Base-by-base conservation (phyloP, 2,329 filamentous ascomycete genomes). In the Tolypocladium ovalisporum region DNA sequence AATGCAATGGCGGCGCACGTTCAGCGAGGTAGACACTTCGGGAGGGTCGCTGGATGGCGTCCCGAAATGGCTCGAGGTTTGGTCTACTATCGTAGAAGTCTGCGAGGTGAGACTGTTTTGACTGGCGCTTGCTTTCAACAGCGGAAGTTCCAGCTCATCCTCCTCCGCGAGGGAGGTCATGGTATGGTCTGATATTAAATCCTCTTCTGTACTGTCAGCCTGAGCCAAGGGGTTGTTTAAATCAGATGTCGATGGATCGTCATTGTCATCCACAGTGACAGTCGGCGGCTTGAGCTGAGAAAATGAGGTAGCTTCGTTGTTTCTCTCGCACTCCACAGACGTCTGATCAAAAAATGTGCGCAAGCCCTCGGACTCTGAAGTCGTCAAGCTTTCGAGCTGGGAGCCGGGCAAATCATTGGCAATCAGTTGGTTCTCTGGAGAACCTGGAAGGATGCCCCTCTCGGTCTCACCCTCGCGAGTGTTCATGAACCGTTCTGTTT, bases 11-110 rank as follows among this genome's bases (percentile, higher is more conserved):
- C 60, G 65, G 37, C 63, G 63, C 8, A 71, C 56, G 40, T 63
- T 64, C 2, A 76, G 76, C 7, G 77, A 79, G 1, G 70, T 70
- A 9, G 76, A 79, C 0, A 73, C 66, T 52, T 79, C 77, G 0
- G 72, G 71, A 0, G 66, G 60, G 47, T 76, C 75, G 60, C 77
- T 79, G 7, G 71, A 76, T 44, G 73, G 64, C 34, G 70, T 68
- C 32, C 70, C 69, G 44, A 75, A 73, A 44, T 71, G 69, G 57
- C 68, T 75, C 19, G 70, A 70, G 15, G 67, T 66, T 5, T 67
- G 73, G 56, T 71, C 71, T 19, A 75, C 62, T 12, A 74, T 62
- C 0, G 71, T 74, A 8, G 73, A 78, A n/a, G 70, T 67, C 34
- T 72, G 65, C 2, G 70, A 75, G 8, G 62, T 61, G 40, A 67